Evolutionary conservation across 2,329 filamentous ascomycete genomes (phyloP).

Genomic region (Cordyceps farinosa): DNA sequence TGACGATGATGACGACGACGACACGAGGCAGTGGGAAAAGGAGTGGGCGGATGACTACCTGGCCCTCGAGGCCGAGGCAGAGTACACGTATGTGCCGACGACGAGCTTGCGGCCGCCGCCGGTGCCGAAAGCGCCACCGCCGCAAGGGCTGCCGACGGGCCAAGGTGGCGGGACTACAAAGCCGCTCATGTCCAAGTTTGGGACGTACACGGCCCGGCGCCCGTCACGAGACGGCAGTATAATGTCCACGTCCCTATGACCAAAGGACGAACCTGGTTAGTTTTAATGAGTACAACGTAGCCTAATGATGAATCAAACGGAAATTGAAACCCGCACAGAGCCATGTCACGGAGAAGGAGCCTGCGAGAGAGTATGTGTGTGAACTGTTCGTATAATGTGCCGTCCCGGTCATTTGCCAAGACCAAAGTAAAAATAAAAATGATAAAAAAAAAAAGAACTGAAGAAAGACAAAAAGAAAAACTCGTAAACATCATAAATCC

Average conservation of each 20-base stretch:
- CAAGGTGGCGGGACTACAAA: background rate
- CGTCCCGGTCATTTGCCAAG: background rate
- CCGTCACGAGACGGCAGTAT: background rate
- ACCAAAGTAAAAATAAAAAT: background rate
- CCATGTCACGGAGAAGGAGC: no score
- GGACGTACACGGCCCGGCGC: background rate
- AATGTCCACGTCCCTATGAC: background rate
- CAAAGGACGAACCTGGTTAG: background rate
- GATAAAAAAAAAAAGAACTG: background rate
- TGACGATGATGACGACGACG: background rate
- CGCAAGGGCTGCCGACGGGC: background rate
- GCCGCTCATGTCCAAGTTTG: slow-evolving; percentile 6
- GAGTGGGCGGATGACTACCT: slow-evolving; percentile 10
- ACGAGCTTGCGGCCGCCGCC: slow-evolving; percentile 9
- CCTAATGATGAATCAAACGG: no score
- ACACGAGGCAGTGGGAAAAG: slow-evolving; percentile 12
- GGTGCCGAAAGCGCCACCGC: background rate
- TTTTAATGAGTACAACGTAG: no score
- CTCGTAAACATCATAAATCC: slow-evolving; percentile 14
- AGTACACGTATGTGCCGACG: slow-evolving; percentile 5
- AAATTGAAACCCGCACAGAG: no score
- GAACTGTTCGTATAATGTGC: background rate
- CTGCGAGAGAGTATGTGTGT: background rate
- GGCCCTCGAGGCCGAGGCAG: background rate
- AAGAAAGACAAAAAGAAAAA: background rate